Evolutionary conservation across 1,284 basidiomycete genomes (phyloP), one percentile per base, ranked within the genome.

Genomic region (Cryptococcus hybrid): DNA sequence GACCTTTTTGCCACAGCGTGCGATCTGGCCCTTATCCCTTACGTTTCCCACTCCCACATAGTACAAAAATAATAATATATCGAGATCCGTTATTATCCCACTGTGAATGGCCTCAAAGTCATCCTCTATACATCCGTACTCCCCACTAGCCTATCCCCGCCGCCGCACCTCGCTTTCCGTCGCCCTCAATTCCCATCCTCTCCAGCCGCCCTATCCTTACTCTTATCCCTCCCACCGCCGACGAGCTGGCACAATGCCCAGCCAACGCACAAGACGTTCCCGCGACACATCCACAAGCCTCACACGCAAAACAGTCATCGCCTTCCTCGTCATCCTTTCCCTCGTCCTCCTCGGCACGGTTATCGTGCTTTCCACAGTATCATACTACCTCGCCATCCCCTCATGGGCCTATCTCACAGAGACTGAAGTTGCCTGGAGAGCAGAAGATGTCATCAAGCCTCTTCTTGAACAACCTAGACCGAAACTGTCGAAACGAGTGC

Each of bases 261-360:
- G 50, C 35, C 42, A n/a, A 24, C 18, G 15, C 48, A 44, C 7
- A 35, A 35, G 38, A 38, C 52, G 38, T 6, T 40, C 24, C 4
- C 43, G 46, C 39, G 15, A 52, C 18, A 49, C 8, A 44, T 13
- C 7, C 18, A 36, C 36, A 34, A 13, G 43, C 15, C 18, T 43
- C 1, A 52, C 43, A 38, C 63, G 67, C n/a, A 67, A 66, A 48
- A 52, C 66, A 7, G 76, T 90, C 55, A 85, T 88, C 77, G 80
- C 85, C 62, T 82, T 88, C 58, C 84, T 96, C 58, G 82, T 85
- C 69, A 74, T 96, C 64, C 86, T 96, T 64, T 88, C 84, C 55
- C 84, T 96, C 62, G 81, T 98, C 79, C 86, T 98, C 57, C 69
- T 91, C 42, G 94, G 94, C 52, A 98, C 95, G 36, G 86, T 97